phyloP scores from a whole-genome alignment of 805 yeast genomes.

The Candida jianshihensis region DNA sequence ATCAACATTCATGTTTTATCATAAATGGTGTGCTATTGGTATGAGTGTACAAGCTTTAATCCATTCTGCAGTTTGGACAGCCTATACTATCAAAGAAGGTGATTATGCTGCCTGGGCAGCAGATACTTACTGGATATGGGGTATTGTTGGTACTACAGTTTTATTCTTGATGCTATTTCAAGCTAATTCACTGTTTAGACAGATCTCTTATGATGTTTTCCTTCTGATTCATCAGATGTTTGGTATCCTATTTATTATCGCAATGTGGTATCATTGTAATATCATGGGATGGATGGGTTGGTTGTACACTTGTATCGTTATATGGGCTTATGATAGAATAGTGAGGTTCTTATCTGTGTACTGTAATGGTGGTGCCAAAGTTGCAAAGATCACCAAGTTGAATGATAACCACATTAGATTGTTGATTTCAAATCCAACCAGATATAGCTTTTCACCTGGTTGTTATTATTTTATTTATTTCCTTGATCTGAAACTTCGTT shows the following conservation, averaged over 20 bases:
- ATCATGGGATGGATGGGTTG: conserved; percentile 45
- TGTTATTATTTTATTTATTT: conserved; percentile 51
- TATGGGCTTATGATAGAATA: conserved; percentile 68
- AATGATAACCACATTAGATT: conserved; percentile 34
- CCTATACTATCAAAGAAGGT: conserved; percentile 34
- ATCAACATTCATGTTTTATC: conserved; percentile 54
- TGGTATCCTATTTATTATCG: conserved; percentile 45
- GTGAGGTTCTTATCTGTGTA: conserved; percentile 48
- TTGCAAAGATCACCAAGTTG: conserved; percentile 31
- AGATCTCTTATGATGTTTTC: conserved; percentile 53
- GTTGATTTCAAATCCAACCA: conserved; percentile 34
- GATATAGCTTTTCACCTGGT: conserved; percentile 39
- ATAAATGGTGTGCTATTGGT: conserved; percentile 58
- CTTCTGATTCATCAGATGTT: conserved; percentile 48
- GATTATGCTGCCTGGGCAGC: conserved; percentile 34
- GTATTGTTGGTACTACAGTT: conserved; percentile 39
- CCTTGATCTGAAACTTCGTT: conserved; percentile 31
- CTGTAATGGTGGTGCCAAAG: conserved; percentile 52
- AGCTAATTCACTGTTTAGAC: conserved; percentile 44
- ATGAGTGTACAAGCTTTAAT: conserved; percentile 42
- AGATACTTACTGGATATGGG: conserved; percentile 42
- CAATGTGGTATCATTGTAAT: conserved; percentile 55
- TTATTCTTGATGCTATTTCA: conserved; percentile 40
- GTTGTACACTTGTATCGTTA: conserved; percentile 45
- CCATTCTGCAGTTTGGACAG: conserved; percentile 54